phyloP scores from a whole-genome alignment of 768 basidiomycete genomes.

The Rhodotorula paludigena region DNA sequence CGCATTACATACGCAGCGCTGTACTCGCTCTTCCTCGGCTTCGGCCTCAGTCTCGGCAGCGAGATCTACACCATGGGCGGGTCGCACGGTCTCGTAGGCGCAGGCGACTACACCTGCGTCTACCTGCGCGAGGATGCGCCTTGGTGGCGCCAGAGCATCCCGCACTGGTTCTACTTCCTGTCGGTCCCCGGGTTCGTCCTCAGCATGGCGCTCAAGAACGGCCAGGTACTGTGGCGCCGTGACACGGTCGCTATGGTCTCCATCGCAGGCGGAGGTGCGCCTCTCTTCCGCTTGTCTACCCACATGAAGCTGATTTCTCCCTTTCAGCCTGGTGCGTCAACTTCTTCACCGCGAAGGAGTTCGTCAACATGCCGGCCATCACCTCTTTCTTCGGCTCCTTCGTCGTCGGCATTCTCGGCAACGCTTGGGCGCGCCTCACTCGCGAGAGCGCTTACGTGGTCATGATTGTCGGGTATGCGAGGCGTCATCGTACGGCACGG shows the following conservation, averaged over 20 bases:
- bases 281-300: neutral
- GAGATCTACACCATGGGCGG: conserved; percentile 62
- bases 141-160: conserved; percentile 71
- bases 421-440: conserved; percentile 57
- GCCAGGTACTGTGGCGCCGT: conserved; percentile 47
- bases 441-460: conserved; percentile 59
- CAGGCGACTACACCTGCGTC: conserved; percentile 60
- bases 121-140: conserved; percentile 58
- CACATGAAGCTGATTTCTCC: accelerated
- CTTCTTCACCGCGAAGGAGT: conserved; percentile 56
- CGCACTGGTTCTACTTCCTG: conserved; percentile 67
- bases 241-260: conserved; percentile 50
- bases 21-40: conserved; percentile 61
- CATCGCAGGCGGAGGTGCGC: conserved; percentile 44
- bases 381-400: conserved; percentile 73
- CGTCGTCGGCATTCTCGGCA: conserved; percentile 70
- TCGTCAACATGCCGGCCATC: conserved; percentile 54
- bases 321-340: conserved; percentile 63
- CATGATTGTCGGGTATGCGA: conserved; percentile 55
- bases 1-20: conserved; percentile 61
- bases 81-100: conserved; percentile 49
- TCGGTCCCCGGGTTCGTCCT: conserved; percentile 66
- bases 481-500: too few relatives aligned
- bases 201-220: conserved; percentile 61
- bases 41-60: conserved; percentile 75